Percentiles rank a stretch among this genome's conserved stretches.
These are phyloP conservation scores for Diplocarpon mali DNA, from an alignment of 2,329 filamentous ascomycete genomes.

Conservation along the genomic window DNA sequence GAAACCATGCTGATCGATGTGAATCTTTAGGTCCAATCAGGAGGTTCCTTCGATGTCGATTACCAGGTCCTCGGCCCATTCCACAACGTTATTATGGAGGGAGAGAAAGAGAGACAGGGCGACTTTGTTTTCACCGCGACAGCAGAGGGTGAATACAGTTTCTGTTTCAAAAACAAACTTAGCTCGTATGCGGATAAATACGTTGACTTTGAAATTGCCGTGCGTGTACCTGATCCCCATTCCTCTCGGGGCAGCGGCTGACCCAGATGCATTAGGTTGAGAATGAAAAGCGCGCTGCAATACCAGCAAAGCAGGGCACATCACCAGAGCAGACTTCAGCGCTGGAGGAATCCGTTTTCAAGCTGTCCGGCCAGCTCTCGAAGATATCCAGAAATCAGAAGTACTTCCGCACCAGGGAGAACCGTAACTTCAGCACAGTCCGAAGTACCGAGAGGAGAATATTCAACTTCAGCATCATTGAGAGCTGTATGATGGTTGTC, in stretches of 20 bases:
- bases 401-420: slow-evolving; percentile 98
- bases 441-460: slow-evolving; percentile 91
- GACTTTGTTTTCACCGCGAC: slow-evolving; percentile 97
- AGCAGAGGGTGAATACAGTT: slow-evolving; percentile 77
- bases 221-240: slow-evolving; percentile 35
- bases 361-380: slow-evolving; percentile 83
- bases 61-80: slow-evolving; percentile 77
- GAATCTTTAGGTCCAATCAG: slow-evolving; percentile 73
- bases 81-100: slow-evolving; percentile 71
- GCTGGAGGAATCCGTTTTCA: slow-evolving; percentile 90
- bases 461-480: slow-evolving; percentile 93
- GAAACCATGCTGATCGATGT: slow-evolving; percentile 1
- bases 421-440: slow-evolving; percentile 97
- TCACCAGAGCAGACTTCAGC: slow-evolving; percentile 78
- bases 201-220: slow-evolving; percentile 95
- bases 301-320: slow-evolving; percentile 82
- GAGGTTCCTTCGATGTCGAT: slow-evolving; percentile 94
- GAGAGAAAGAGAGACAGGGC: slow-evolving; percentile 84
- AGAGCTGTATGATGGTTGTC: slow-evolving; percentile 79
- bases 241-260: not conserved
- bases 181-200: slow-evolving; percentile 95
- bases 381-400: slow-evolving; percentile 97
- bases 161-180: slow-evolving; percentile 99
- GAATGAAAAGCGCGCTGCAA: slow-evolving; percentile 70
- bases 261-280: slow-evolving; percentile 53